These are phyloP conservation scores for Brettanomyces sp. DNA, from an alignment of 805 yeast species.

Conservation along the genomic window DNA sequence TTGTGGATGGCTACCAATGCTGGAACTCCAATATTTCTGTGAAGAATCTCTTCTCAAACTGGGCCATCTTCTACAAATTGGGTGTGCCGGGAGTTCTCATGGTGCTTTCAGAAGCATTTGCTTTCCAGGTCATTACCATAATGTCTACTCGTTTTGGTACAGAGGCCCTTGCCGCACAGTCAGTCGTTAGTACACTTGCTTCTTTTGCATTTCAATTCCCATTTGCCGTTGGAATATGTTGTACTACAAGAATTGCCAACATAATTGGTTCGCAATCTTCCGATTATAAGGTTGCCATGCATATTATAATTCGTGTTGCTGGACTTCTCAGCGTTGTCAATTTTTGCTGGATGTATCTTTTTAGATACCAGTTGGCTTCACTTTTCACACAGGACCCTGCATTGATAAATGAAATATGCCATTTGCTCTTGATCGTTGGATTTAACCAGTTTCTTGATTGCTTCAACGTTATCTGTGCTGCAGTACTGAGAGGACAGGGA, in stretches of 20 bases:
- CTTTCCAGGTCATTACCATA: slow-evolving; percentile 44
- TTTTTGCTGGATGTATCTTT: slow-evolving; percentile 28
- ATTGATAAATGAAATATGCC: slow-evolving; percentile 29
- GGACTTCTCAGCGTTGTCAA: slow-evolving; percentile 26
- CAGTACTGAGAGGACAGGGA: slow-evolving; percentile 46
- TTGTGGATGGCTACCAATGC: slow-evolving; percentile 56
- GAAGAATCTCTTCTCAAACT: slow-evolving; percentile 26
- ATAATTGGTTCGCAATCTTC: slow-evolving; percentile 38
- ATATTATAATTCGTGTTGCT: slow-evolving; percentile 28
- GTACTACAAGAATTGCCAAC: slow-evolving; percentile 46
- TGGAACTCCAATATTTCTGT: slow-evolving; percentile 35
- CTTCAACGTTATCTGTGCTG: slow-evolving; percentile 35
- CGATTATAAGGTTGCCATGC: slow-evolving; percentile 27
- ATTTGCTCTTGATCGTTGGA: slow-evolving; percentile 37
- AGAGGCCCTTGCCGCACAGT: slow-evolving; percentile 42
- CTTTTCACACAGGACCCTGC: slow-evolving; percentile 32
- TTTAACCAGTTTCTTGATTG: slow-evolving; percentile 43
- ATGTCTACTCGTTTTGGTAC: slow-evolving; percentile 40
- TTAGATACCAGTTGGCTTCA: slow-evolving; percentile 30
- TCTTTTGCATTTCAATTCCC: slow-evolving; percentile 43
- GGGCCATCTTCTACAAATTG: slow-evolving; percentile 35
- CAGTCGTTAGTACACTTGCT: slow-evolving; percentile 39
- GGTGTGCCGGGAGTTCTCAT: slow-evolving; percentile 46
- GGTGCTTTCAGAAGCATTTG: slow-evolving; percentile 50
- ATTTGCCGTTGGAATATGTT: slow-evolving; percentile 41